Percentiles rank a stretch among this genome's conserved stretches.
These are phyloP conservation scores for Pestalotiopsis sp. DNA, from an alignment of 2,329 filamentous ascomycete species.

Conservation along the genomic window DNA sequence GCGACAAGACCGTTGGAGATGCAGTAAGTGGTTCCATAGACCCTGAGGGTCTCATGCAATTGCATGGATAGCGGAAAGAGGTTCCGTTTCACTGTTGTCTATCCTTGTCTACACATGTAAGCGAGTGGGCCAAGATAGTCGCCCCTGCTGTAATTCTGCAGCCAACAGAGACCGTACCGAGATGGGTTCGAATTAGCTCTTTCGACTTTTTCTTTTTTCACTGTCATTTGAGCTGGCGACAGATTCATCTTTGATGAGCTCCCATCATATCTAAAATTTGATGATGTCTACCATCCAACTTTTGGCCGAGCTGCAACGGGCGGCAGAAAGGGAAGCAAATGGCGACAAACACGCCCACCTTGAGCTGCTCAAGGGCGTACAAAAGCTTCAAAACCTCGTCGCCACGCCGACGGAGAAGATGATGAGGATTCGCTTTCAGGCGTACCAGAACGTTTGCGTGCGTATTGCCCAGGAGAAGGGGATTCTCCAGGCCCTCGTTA, in stretches of 20 bases:
- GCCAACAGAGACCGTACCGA: not conserved
- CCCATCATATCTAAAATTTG: not conserved
- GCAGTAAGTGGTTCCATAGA: not conserved
- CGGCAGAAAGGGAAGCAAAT: not conserved
- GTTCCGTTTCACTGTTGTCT: not conserved
- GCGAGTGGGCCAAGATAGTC: not conserved
- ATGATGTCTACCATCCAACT: not conserved
- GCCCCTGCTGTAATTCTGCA: not conserved
- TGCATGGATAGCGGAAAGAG: not conserved
- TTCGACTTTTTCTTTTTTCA: not conserved
- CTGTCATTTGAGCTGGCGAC: not conserved
- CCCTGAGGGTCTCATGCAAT: not conserved
- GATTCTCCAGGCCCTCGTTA: not conserved
- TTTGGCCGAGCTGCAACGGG: not conserved
- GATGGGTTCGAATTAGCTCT: not conserved
- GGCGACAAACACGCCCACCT: conserved; percentile 6
- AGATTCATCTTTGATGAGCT: not conserved
- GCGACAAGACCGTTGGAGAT: not conserved
- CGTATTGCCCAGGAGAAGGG: conserved; percentile 3
- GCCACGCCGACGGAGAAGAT: conserved; percentile 2
- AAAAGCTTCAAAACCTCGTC: conserved; percentile 5
- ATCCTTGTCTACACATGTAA: not conserved
- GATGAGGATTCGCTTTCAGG: conserved; percentile 1
- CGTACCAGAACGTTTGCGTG: conserved; percentile 3
- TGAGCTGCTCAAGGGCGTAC: not conserved